Evolutionary conservation across 164 flowering plant species (phyloP).

Genomic region (Vitis rupestris): DNA sequence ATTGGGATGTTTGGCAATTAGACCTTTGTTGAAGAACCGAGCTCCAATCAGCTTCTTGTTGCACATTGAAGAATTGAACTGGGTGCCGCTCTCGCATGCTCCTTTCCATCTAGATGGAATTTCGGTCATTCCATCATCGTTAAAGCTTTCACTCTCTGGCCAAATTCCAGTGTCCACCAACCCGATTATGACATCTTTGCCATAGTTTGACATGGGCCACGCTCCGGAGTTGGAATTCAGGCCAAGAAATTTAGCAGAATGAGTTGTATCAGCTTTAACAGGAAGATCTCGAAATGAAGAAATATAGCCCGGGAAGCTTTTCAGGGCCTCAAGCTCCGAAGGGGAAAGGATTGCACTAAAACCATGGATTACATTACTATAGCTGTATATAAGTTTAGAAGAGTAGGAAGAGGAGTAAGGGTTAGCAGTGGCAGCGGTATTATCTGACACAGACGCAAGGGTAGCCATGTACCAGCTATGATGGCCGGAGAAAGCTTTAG

Average conservation of each 20-base stretch:
- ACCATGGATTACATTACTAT: slow-evolving; percentile 52
- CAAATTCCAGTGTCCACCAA: slow-evolving; percentile 72
- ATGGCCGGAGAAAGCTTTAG: slow-evolving; percentile 46
- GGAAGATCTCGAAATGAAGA: slow-evolving; percentile 38
- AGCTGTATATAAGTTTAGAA: slow-evolving; percentile 40
- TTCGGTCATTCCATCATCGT: slow-evolving; percentile 49
- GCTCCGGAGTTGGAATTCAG: slow-evolving; percentile 38
- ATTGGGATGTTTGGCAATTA: slow-evolving; percentile 33
- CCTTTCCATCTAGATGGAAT: slow-evolving; percentile 74
- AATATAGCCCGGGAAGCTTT: slow-evolving; percentile 43
- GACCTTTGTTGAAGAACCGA: slow-evolving; percentile 58
- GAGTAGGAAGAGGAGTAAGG: slow-evolving; percentile 6
- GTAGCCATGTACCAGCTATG: slow-evolving; percentile 55
- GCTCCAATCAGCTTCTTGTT: slow-evolving; percentile 83
- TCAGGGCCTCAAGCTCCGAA: slow-evolving; percentile 37
- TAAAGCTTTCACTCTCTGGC: slow-evolving; percentile 76
- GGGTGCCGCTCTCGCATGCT: slow-evolving; percentile 42
- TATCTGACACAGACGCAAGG: slow-evolving; percentile 27
- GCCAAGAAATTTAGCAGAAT: slow-evolving; percentile 48
- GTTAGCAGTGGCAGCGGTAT: not conserved
- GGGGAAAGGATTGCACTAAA: slow-evolving; percentile 56
- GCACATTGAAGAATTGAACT: slow-evolving; percentile 58
- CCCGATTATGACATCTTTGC: slow-evolving; percentile 63
- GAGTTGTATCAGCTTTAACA: slow-evolving; percentile 56
- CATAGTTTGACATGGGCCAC: slow-evolving; percentile 50